A percentile compares a stretch with the other conserved stretches of the same genome.
phyloP scores from a whole-genome alignment of 169 alveolate species.

The Eimeria necatrix region DNA sequence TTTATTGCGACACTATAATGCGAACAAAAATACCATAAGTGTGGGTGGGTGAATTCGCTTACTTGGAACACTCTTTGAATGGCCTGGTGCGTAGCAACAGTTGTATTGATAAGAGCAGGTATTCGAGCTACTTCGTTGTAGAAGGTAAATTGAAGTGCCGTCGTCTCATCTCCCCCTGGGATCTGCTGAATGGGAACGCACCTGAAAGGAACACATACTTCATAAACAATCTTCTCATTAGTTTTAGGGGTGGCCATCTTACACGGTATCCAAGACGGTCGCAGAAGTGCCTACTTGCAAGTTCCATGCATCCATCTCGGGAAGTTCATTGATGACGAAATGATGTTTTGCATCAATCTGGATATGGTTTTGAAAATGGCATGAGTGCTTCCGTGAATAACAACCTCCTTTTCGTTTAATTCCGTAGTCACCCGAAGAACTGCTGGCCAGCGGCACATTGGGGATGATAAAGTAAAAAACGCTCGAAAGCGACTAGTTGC shows the following conservation, averaged over 20 bases:
- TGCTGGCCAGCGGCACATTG: constrained; percentile 81
- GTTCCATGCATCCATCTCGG: constrained; percentile 95
- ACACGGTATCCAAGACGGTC: not conserved
- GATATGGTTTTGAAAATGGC: constrained; percentile 91
- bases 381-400: constrained; percentile 92
- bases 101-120: constrained; percentile 85
- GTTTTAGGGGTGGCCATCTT: no score
- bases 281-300: constrained; percentile 85
- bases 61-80: constrained; percentile 85
- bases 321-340: constrained; percentile 89
- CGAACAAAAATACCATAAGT: not conserved
- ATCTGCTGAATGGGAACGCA: constrained; percentile 84
- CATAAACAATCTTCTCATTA: no score
- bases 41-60: constrained; percentile 19
- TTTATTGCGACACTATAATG: not conserved
- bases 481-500: constrained; percentile 86
- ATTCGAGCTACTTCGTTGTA: constrained; percentile 84
- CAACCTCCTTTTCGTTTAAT: constrained; percentile 90
- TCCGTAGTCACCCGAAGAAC: constrained; percentile 83
- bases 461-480: constrained; percentile 80
- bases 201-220: not conserved
- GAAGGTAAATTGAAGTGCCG: constrained; percentile 81
- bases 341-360: constrained; percentile 90
- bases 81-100: constrained; percentile 85
- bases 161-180: constrained; percentile 84